These are phyloP conservation scores for Apostasia shenzhenica DNA, from an alignment of 106 monocot species.

Conservation along the genomic window DNA sequence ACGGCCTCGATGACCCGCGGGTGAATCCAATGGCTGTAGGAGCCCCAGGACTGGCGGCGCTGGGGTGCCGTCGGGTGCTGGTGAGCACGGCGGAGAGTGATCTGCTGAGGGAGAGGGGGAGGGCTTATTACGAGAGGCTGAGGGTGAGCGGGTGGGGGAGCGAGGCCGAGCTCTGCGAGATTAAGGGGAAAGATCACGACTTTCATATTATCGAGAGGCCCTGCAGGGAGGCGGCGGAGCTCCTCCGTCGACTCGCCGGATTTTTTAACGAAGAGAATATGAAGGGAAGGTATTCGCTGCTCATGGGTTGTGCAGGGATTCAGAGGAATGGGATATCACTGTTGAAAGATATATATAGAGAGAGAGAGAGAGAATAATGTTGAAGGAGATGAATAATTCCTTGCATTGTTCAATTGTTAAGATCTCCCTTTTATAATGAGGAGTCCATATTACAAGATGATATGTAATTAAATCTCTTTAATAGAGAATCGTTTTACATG, in stretches of 20 bases:
- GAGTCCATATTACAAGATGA: too few relatives aligned
- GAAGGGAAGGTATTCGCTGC: too few relatives aligned
- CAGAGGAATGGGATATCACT: too few relatives aligned
- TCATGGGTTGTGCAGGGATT: too few relatives aligned
- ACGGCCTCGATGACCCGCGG: constrained; percentile 12
- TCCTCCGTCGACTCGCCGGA: constrained; percentile 10
- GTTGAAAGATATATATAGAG: too few relatives aligned
- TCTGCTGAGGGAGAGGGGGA: constrained; percentile 15
- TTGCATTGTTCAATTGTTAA: too few relatives aligned
- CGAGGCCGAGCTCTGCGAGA: constrained; percentile 15
- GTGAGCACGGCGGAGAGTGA: constrained; percentile 7
- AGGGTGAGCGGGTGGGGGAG: constrained; percentile 18
- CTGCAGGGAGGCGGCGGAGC: constrained; percentile 10
- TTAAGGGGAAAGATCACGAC: constrained; percentile 23
- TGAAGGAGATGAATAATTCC: too few relatives aligned
- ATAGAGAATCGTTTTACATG: too few relatives aligned
- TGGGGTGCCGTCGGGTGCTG: constrained; percentile 15
- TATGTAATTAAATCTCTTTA: too few relatives aligned
- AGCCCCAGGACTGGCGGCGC: constrained; percentile 8
- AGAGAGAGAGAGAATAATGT: too few relatives aligned
- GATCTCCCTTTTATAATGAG: too few relatives aligned
- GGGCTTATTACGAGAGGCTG: constrained; percentile 13
- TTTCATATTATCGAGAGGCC: constrained; percentile 25
- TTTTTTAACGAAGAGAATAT: constrained; percentile 8
- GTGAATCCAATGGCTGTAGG: constrained; percentile 13